These are phyloP conservation scores for Claviceps maximensis DNA, from an alignment of 2,329 filamentous ascomycete genomes.

Conservation along the genomic window DNA sequence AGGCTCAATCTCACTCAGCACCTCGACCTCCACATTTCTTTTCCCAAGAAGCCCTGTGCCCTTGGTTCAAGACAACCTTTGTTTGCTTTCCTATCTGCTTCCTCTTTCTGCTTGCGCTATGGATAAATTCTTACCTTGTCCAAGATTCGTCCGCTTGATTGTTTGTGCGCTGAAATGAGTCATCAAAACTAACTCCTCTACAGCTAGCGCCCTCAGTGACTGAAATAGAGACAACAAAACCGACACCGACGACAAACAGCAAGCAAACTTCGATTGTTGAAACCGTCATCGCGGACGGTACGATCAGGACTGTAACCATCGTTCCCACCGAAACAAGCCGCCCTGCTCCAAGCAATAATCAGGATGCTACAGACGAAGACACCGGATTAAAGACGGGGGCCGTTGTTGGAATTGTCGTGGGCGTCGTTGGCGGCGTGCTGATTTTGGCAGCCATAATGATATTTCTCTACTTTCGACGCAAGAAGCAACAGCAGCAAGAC, in stretches of 20 bases:
- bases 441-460: slow-evolving; percentile 22
- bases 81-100: background rate
- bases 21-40: background rate
- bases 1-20: slow-evolving; percentile 15
- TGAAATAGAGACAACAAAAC: slow-evolving; percentile 1
- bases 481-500: slow-evolving; percentile 29
- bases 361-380: slow-evolving; percentile 9
- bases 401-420: slow-evolving; percentile 39
- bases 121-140: background rate
- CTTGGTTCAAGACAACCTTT: background rate
- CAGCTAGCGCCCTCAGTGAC: background rate
- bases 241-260: slow-evolving; percentile 19
- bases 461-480: slow-evolving; percentile 32
- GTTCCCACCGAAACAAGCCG: slow-evolving; percentile 25
- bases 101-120: background rate
- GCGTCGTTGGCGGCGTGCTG: slow-evolving; percentile 32
- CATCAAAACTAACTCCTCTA: background rate
- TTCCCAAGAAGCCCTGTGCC: background rate
- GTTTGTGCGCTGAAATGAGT: background rate
- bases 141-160: background rate
- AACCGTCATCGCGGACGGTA: slow-evolving; percentile 43
- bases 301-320: slow-evolving; percentile 41
- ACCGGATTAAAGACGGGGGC: slow-evolving; percentile 29
- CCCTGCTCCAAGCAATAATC: slow-evolving; percentile 7
- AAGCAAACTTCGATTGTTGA: slow-evolving; percentile 8